Conservation (phyloP, 2,329 filamentous ascomycete genomes). For the Sporothrix curviconia region DNA sequence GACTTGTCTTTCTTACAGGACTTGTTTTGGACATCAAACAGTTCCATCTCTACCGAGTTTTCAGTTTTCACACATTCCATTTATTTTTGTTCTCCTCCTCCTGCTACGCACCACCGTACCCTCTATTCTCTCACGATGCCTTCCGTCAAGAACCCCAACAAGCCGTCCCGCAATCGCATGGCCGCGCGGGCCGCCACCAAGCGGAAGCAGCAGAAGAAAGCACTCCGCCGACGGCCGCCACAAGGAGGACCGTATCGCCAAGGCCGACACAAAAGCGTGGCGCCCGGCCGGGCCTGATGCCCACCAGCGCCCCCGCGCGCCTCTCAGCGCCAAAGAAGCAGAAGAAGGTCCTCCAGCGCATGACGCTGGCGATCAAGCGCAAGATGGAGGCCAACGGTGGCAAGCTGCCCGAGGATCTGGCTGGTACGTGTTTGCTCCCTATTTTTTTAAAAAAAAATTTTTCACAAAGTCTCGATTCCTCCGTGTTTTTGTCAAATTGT, state of each 20-base stretch:
- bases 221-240: conserved; percentile 27
- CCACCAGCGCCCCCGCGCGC: conserved; percentile 48
- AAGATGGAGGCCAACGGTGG: conserved; percentile 42
- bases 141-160: conserved; percentile 54
- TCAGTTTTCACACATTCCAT: background rate
- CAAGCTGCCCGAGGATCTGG: conserved; percentile 23
- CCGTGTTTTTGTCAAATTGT: too few relatives aligned
- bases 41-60: too few relatives aligned
- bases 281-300: conserved; percentile 46
- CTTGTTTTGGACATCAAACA: conserved; percentile 5
- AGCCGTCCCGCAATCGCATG: conserved; percentile 47
- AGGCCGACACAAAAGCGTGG: conserved; percentile 41
- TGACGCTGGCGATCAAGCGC: conserved; percentile 46
- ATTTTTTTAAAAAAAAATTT: too few relatives aligned
- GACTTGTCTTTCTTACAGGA: background rate
- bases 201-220: conserved; percentile 39
- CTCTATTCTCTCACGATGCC: conserved; percentile 33
- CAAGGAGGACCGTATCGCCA: conserved; percentile 18
- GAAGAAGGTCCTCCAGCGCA: conserved; percentile 49
- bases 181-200: conserved; percentile 39
- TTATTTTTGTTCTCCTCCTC: background rate
- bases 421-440: conserved; percentile 8
- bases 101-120: too few relatives aligned
- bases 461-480: too few relatives aligned
- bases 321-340: conserved; percentile 49